A percentile compares a stretch with the other conserved stretches of the same genome.
Conservation (phyloP, 202 grass and related monocot species). For the Musa balbisiana region DNA sequence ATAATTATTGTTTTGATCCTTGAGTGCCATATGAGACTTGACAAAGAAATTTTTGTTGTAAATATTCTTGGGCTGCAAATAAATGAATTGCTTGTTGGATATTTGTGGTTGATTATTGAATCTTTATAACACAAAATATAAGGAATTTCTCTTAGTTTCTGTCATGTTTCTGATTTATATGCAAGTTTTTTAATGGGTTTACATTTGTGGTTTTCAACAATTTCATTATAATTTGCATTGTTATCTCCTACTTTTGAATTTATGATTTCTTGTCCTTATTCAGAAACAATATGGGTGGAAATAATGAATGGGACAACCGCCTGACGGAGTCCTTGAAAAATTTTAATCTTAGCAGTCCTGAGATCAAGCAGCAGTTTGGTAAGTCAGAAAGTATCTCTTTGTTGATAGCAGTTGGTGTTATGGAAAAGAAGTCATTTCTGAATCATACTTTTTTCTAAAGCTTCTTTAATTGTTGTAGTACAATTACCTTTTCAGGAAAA, state of each 20-base stretch:
- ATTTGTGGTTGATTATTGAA: too few relatives aligned
- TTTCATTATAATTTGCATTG: conserved; percentile 10
- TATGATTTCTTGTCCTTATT: conserved; percentile 21
- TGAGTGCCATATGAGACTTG: too few relatives aligned
- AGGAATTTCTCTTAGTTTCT: too few relatives aligned
- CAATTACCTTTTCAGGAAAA: neutral
- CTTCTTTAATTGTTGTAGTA: neutral
- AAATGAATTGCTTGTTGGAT: too few relatives aligned
- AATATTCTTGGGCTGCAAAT: too few relatives aligned
- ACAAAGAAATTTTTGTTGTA: too few relatives aligned
- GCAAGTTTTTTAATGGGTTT: neutral
- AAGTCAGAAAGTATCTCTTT: conserved; percentile 27
- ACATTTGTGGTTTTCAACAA: neutral
- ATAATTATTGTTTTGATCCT: too few relatives aligned
- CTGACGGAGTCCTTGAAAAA: conserved; percentile 93
- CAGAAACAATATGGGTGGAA: conserved; percentile 92
- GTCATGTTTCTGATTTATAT: too few relatives aligned
- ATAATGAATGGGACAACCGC: conserved; percentile 69
- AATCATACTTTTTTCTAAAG: neutral
- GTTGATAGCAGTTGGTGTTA: neutral
- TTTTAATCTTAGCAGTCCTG: conserved; percentile 91
- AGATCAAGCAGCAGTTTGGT: conserved; percentile 93
- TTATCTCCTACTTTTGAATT: neutral
- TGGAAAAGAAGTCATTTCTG: neutral
- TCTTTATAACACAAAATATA: too few relatives aligned